phyloP scores from a whole-genome alignment of 257 asterid genomes.

The Solanum raphanifolium region DNA sequence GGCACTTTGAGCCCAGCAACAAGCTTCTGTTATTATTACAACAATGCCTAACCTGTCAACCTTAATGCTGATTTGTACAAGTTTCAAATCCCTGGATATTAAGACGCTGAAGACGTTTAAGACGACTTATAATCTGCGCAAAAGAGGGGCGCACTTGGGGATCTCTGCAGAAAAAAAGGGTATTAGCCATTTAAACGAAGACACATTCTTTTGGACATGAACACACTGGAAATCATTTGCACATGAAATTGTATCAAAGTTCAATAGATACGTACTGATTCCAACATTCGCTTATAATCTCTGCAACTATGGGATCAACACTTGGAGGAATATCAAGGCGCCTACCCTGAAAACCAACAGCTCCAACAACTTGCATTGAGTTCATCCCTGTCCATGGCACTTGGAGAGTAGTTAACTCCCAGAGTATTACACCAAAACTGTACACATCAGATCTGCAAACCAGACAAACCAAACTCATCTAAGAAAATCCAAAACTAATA shows the following conservation, averaged over 20 bases:
- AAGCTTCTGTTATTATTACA: slow-evolving; percentile 19
- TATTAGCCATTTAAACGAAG: background rate
- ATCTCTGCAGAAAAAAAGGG: slow-evolving; percentile 40
- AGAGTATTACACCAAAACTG: slow-evolving; percentile 88
- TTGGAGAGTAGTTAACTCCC: slow-evolving; percentile 90
- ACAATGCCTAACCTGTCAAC: slow-evolving; percentile 5
- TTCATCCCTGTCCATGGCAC: slow-evolving; percentile 96
- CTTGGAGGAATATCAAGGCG: slow-evolving; percentile 63
- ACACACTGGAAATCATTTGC: background rate
- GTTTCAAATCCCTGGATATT: slow-evolving; percentile 29
- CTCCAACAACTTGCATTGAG: slow-evolving; percentile 99
- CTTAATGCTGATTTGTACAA: slow-evolving; percentile 23
- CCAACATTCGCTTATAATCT: slow-evolving; percentile 80
- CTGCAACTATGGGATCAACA: slow-evolving; percentile 69
- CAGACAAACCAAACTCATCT: background rate
- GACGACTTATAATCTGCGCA: slow-evolving; percentile 72
- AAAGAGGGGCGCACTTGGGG: slow-evolving; percentile 81
- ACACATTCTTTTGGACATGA: background rate
- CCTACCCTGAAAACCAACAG: slow-evolving; percentile 94
- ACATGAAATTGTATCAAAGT: background rate
- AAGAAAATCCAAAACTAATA: slow-evolving; percentile 1
- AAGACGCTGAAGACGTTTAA: slow-evolving; percentile 59
- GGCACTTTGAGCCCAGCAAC: slow-evolving; percentile 26
- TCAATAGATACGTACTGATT: slow-evolving; percentile 39
- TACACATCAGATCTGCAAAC: slow-evolving; percentile 83